A percentile compares a stretch with the other conserved stretches of the same genome.
These are phyloP conservation scores for Botryotinia convoluta DNA, from an alignment of 2,329 filamentous ascomycete genomes.

Conservation along the genomic window DNA sequence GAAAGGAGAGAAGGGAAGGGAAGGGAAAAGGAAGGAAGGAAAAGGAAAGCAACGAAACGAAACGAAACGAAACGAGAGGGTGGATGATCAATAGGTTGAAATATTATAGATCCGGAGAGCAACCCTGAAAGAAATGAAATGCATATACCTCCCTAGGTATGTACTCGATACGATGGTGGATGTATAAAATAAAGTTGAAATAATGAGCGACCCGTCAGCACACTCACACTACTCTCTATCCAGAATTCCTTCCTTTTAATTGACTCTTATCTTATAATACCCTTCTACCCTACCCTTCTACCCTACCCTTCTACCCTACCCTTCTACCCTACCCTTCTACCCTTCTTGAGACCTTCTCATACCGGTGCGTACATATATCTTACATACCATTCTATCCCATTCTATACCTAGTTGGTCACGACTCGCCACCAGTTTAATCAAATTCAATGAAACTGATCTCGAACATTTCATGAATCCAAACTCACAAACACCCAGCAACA, in stretches of 20 bases:
- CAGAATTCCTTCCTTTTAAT: not conserved
- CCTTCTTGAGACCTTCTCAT: not conserved
- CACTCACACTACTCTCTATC: not conserved
- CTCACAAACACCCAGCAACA: not conserved
- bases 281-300: not conserved
- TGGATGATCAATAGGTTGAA: not conserved
- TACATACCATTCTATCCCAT: not conserved
- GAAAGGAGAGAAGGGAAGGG: not conserved
- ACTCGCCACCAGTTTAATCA: slow-evolving; percentile 8
- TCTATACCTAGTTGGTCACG: not conserved
- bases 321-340: not conserved
- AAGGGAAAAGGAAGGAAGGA: not conserved
- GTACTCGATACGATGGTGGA: not conserved
- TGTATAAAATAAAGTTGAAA: not conserved
- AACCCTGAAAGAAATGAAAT: not conserved
- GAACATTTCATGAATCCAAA: slow-evolving; percentile 15
- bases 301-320: no score
- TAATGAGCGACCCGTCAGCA: not conserved
- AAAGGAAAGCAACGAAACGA: not conserved
- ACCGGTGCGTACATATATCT: not conserved
- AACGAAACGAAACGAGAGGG: no score
- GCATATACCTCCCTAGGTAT: not conserved
- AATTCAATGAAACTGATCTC: not conserved
- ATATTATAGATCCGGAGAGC: not conserved
- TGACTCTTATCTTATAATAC: not conserved